Evolutionary conservation across 768 basidiomycete genomes (phyloP), one percentile per base, ranked within the genome.

Genomic region (Boletus rubescentipes): DNA sequence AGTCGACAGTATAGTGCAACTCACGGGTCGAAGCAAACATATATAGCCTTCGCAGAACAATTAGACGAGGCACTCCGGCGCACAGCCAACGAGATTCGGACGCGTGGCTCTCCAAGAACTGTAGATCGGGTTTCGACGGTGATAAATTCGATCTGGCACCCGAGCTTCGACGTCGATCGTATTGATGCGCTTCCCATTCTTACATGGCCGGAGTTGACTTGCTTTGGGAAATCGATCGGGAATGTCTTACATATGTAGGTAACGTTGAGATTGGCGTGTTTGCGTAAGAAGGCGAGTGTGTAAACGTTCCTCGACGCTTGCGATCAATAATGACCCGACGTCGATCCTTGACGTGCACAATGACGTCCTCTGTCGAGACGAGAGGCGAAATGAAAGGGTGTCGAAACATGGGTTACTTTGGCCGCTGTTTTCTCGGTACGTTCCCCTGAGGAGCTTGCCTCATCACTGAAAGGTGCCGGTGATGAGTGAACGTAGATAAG

Each of bases 101-200:
- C 53, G 65, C 57, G 55, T 59, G 66, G 58, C 32, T 48, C 43
- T 35, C 44, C 29, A 26, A 26, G 26, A 26, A 30, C 48, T 49
- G 45, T 56, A 51, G 43, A 66, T 55, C 51, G 45, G 42, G 14
- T 50, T 46, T 52, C 40, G 57, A 58, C 56, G 55, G 53, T 29
- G 58, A 62, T 60, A 40, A 51, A 49, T 51, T 41, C 55, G 40
- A 54, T 58, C 39, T 52, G 47, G 47, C 44, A 39, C 26, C 32
- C 45, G 39, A 20, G 53, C 60, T 62, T 65, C 60, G 65, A 56
- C 40, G 60, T 63, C 66, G 66, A 66, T 67, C 66, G 40, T 18
- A 9, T 29, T 58, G 54, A 67, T 59, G 37, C 21, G 32, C 53
- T 55, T 62, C 55, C 41, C 15, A 29, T 59, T 65, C 54, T 55